phyloP scores from a whole-genome alignment of 805 yeast genomes.

The Huiozyma naganishii region DNA sequence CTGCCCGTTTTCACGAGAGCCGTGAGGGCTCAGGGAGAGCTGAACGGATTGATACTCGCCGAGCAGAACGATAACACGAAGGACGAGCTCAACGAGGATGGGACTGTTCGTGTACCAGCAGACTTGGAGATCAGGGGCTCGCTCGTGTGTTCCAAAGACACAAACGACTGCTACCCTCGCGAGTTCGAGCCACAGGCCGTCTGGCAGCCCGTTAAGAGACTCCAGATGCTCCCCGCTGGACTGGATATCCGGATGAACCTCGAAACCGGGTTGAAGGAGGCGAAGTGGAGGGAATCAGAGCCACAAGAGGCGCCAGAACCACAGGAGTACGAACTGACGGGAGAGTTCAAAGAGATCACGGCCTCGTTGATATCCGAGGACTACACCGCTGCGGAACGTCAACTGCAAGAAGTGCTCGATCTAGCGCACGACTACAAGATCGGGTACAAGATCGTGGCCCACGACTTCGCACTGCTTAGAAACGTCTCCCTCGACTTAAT shows the following conservation, averaged over 20 bases:
- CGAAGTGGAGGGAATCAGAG: conserved; percentile 34
- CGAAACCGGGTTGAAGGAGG: conserved; percentile 61
- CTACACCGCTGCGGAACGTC: conserved; percentile 10
- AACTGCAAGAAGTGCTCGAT: conserved; percentile 38
- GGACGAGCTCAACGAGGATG: not conserved
- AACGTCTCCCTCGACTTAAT: conserved; percentile 9
- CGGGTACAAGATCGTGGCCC: conserved; percentile 38
- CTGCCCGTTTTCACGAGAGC: too few relatives aligned
- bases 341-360: conserved; percentile 22
- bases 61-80: too few relatives aligned
- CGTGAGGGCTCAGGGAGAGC: too few relatives aligned
- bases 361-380: conserved; percentile 11
- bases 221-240: conserved; percentile 76
- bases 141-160: not conserved
- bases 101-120: not conserved
- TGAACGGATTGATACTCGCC: too few relatives aligned
- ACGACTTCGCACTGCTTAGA: conserved; percentile 19
- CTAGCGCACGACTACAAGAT: conserved; percentile 56
- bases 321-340: conserved; percentile 19
- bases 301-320: not conserved
- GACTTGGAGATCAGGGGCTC: not conserved
- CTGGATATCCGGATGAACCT: conserved; percentile 59
- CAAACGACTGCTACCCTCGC: conserved; percentile 46
- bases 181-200: conserved; percentile 51
- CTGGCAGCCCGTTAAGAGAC: conserved; percentile 61